Conservation (phyloP, 2,329 filamentous ascomycete genomes). For the Fusarium sp. region DNA sequence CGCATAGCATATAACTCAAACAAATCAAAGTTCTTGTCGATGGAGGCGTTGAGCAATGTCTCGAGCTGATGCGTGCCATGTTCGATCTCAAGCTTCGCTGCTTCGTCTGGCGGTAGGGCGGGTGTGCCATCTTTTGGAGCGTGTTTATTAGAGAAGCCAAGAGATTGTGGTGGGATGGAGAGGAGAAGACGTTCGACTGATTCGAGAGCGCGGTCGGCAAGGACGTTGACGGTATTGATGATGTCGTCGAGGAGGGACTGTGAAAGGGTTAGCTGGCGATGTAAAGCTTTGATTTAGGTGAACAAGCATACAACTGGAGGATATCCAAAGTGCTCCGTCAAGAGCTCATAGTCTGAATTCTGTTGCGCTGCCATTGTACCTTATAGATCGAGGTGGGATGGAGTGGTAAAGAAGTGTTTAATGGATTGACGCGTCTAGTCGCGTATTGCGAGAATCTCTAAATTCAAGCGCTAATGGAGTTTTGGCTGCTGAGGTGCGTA, state of each 20-base stretch:
- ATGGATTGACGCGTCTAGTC: conserved; percentile 37
- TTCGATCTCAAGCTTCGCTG: conserved; percentile 78
- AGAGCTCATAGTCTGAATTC: conserved; percentile 72
- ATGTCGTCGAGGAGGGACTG: conserved; percentile 97
- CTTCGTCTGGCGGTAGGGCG: conserved; percentile 58
- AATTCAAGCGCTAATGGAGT: conserved; percentile 10
- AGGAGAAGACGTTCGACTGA: conserved; percentile 88
- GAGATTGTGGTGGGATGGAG: conserved; percentile 76
- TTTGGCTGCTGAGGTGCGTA: not conserved
- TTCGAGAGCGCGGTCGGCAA: conserved; percentile 90
- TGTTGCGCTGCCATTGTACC: conserved; percentile 52
- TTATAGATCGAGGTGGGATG: conserved; percentile 7
- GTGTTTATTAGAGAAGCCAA: conserved; percentile 79
- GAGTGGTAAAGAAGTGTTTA: conserved; percentile 2
- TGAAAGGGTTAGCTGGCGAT: not conserved
- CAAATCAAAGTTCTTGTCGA: conserved; percentile 87
- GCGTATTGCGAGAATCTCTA: conserved; percentile 20
- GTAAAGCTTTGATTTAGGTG: not conserved
- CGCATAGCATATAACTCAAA: conserved; percentile 91
- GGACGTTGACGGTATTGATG: conserved; percentile 95
- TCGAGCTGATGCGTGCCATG: conserved; percentile 88
- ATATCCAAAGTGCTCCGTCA: conserved; percentile 96
- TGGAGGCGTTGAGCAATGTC: conserved; percentile 82
- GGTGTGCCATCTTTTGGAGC: conserved; percentile 53
- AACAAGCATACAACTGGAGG: conserved; percentile 85